Evolutionary conservation across 1,139 yeast genomes (phyloP).

Genomic region (Arxiozyma bovina): DNA sequence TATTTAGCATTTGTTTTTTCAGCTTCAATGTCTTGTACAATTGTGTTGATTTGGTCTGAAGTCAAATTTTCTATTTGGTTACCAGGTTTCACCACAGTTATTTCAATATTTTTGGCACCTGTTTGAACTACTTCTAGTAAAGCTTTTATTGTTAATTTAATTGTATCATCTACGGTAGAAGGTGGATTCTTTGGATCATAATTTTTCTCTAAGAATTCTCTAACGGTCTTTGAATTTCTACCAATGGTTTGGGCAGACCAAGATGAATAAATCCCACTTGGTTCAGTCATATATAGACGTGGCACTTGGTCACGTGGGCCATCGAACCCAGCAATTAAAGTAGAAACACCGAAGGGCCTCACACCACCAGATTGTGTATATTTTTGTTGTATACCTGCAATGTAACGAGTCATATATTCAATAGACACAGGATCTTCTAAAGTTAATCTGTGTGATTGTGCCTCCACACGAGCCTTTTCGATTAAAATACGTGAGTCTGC

Average conservation of each 20-base stretch:
- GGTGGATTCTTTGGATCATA: conserved; percentile 50
- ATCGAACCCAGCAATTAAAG: conserved; percentile 92
- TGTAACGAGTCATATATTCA: conserved; percentile 86
- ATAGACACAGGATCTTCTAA: conserved; percentile 90
- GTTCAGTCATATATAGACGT: conserved; percentile 87
- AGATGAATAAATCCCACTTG: conserved; percentile 95
- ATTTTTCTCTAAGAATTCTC: conserved; percentile 90
- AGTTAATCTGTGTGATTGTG: conserved; percentile 90
- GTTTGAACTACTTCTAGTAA: conserved; percentile 95
- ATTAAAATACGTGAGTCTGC: conserved; percentile 95
- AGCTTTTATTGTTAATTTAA: conserved; percentile 75
- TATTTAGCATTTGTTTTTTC: conserved; percentile 44
- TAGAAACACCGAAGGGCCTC: conserved; percentile 93
- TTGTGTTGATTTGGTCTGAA: conserved; percentile 64
- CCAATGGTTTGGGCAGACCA: conserved; percentile 99
- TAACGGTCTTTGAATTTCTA: conserved; percentile 86
- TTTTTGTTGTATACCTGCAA: conserved; percentile 94
- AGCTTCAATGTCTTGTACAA: conserved; percentile 77
- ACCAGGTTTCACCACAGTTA: conserved; percentile 74
- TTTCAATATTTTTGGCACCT: conserved; percentile 92
- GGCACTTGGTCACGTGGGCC: conserved; percentile 66
- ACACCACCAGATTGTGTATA: conserved; percentile 98
- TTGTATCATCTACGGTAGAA: conserved; percentile 62
- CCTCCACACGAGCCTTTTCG: conserved; percentile 93
- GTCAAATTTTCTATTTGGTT: conserved; percentile 45